phyloP scores from a whole-genome alignment of 441 rosid genomes.

The Euphorbia schlechtendalii region DNA sequence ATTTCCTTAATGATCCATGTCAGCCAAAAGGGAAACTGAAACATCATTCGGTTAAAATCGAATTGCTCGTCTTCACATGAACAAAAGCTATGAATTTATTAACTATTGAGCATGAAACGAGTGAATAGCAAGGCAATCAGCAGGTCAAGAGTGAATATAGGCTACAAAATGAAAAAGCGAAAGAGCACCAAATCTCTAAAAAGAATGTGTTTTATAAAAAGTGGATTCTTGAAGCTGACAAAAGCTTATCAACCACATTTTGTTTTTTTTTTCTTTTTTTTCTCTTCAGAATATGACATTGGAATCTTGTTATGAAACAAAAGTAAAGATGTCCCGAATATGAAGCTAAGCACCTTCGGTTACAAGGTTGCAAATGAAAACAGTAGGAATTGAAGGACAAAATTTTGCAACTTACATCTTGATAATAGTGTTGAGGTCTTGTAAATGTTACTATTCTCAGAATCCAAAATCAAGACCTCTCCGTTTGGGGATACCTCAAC shows the following conservation, averaged over 20 bases:
- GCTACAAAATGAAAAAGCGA: slow-evolving; percentile 13
- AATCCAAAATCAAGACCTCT: slow-evolving; percentile 75
- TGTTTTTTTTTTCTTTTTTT: not conserved
- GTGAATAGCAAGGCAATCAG: slow-evolving; percentile 1
- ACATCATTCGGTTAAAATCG: slow-evolving; percentile 17
- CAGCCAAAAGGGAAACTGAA: slow-evolving; percentile 13
- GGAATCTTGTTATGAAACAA: slow-evolving; percentile 17
- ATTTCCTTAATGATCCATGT: slow-evolving; percentile 21
- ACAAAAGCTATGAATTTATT: slow-evolving; percentile 12
- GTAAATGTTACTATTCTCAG: slow-evolving; percentile 77
- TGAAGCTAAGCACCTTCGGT: slow-evolving; percentile 30
- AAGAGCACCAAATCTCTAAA: slow-evolving; percentile 25
- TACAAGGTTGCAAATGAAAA: not conserved
- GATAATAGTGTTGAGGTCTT: slow-evolving; percentile 71
- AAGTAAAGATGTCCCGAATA: slow-evolving; percentile 20
- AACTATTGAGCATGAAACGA: not conserved
- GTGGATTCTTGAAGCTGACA: slow-evolving; percentile 41
- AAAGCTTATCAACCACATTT: slow-evolving; percentile 32
- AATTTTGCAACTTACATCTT: slow-evolving; percentile 46
- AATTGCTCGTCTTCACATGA: slow-evolving; percentile 15
- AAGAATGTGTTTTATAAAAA: slow-evolving; percentile 26
- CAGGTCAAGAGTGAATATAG: slow-evolving; percentile 16
- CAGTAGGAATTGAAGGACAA: not conserved
- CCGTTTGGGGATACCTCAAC: slow-evolving; percentile 66
- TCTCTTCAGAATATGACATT: slow-evolving; percentile 6